These are phyloP conservation scores for Hirschioporus abietinus DNA, from an alignment of 768 basidiomycete genomes.

Conservation along the genomic window DNA sequence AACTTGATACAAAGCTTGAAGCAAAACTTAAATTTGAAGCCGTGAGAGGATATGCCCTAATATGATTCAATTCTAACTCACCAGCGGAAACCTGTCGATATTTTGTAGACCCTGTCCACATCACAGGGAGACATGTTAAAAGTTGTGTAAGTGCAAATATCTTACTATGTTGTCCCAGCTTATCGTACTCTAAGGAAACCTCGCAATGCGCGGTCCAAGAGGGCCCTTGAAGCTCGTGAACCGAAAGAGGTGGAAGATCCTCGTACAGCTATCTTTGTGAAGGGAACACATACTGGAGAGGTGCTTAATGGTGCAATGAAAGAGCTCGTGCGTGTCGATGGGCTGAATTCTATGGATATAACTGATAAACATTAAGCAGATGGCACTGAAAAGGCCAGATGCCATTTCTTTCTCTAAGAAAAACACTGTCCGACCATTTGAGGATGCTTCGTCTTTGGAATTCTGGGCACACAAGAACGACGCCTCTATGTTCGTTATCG, in stretches of 20 bases:
- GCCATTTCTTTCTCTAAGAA: conserved; percentile 93
- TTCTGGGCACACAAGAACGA: conserved; percentile 97
- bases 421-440: conserved; percentile 88
- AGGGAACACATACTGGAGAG: conserved; percentile 82
- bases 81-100: neutral
- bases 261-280: conserved; percentile 85
- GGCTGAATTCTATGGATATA: neutral
- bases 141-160: conserved; percentile 1
- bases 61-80: too few relatives aligned
- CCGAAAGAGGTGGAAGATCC: conserved; percentile 88
- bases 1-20: too few relatives aligned
- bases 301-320: conserved; percentile 76
- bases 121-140: neutral
- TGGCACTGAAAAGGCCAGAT: conserved; percentile 89
- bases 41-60: too few relatives aligned
- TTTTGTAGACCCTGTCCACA: neutral
- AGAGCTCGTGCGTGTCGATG: conserved; percentile 63
- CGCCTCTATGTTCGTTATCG: conserved; percentile 84
- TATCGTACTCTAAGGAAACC: conserved; percentile 56
- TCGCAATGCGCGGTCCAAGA: conserved; percentile 92
- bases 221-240: conserved; percentile 79
- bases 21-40: too few relatives aligned
- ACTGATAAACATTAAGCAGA: conserved; percentile 38
- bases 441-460: conserved; percentile 73
- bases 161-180: neutral